These are phyloP conservation scores for Neophaeococcomyces aloes DNA, from an alignment of 2,329 filamentous ascomycete species.

Conservation along the genomic window DNA sequence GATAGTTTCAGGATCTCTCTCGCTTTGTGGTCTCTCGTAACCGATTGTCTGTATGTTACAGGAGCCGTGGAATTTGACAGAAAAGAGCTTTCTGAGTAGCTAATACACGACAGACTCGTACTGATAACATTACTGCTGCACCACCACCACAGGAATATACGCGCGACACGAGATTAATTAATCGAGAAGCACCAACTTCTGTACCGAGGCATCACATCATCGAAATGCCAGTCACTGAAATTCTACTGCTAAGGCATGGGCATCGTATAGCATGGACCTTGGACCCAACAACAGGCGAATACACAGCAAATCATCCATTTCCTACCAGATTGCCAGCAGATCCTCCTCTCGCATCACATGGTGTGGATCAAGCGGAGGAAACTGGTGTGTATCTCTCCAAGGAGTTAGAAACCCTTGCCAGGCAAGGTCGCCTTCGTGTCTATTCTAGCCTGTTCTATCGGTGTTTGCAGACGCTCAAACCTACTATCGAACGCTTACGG, in stretches of 20 bases:
- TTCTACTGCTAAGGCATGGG: slow-evolving; percentile 22
- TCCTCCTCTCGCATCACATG: slow-evolving; percentile 75
- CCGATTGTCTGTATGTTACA: too few relatives aligned
- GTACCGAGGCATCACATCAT: too few relatives aligned
- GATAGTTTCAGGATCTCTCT: too few relatives aligned
- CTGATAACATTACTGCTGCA: too few relatives aligned
- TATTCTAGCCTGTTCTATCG: slow-evolving; percentile 83
- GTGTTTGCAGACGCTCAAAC: slow-evolving; percentile 72
- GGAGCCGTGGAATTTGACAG: too few relatives aligned
- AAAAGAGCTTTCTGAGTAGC: too few relatives aligned
- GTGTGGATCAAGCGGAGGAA: slow-evolving; percentile 71
- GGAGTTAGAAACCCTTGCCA: slow-evolving; percentile 53
- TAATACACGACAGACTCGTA: too few relatives aligned
- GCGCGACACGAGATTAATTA: too few relatives aligned
- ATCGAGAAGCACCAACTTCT: too few relatives aligned
- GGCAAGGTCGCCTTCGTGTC: slow-evolving; percentile 42
- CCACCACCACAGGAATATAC: too few relatives aligned
- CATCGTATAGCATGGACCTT: slow-evolving; percentile 88
- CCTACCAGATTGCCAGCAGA: slow-evolving; percentile 85
- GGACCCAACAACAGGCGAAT: slow-evolving; percentile 67
- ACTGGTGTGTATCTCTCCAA: slow-evolving; percentile 55
- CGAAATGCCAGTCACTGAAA: slow-evolving; percentile 21
- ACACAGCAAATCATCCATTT: slow-evolving; percentile 60
- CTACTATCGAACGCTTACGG: slow-evolving; percentile 40
- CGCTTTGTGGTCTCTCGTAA: too few relatives aligned